These are phyloP conservation scores for Fusarium cyanostomum DNA, from an alignment of 2,329 filamentous ascomycete species.

Conservation along the genomic window DNA sequence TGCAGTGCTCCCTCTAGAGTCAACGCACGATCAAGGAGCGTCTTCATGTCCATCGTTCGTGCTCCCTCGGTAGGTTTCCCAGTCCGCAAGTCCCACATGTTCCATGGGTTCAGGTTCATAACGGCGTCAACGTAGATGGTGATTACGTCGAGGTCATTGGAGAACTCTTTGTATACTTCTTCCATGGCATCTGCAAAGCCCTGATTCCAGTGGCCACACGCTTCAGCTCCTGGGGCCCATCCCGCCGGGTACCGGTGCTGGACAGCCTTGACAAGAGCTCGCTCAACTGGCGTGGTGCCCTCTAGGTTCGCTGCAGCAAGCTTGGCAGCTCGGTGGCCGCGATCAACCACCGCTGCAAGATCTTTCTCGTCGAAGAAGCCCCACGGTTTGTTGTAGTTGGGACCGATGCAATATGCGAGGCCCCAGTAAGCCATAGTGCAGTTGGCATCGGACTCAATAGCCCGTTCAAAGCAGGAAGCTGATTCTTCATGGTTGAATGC, in stretches of 20 bases:
- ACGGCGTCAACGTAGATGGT: slow-evolving; percentile 54
- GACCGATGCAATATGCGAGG: slow-evolving; percentile 74
- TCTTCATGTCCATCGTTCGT: slow-evolving; percentile 44
- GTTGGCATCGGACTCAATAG: slow-evolving; percentile 61
- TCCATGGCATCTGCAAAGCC: slow-evolving; percentile 53
- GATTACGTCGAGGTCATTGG: slow-evolving; percentile 53
- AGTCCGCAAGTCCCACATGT: slow-evolving; percentile 53
- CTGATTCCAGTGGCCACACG: slow-evolving; percentile 55
- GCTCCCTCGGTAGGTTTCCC: slow-evolving; percentile 42
- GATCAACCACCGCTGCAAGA: slow-evolving; percentile 45
- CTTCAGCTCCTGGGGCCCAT: slow-evolving; percentile 48
- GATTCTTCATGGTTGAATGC: slow-evolving; percentile 82
- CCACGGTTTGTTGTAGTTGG: slow-evolving; percentile 84
- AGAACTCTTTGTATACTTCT: slow-evolving; percentile 47
- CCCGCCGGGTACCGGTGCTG: slow-evolving; percentile 65
- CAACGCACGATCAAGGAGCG: slow-evolving; percentile 57
- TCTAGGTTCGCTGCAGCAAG: not conserved
- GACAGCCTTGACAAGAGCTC: slow-evolving; percentile 70
- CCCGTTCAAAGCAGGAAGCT: slow-evolving; percentile 68
- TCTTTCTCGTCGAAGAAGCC: slow-evolving; percentile 72
- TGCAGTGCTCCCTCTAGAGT: slow-evolving; percentile 47
- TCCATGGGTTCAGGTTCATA: slow-evolving; percentile 60
- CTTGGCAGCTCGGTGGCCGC: slow-evolving; percentile 8
- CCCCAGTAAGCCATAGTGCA: slow-evolving; percentile 77
- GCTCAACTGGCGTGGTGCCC: slow-evolving; percentile 53